Conservation (phyloP, 2,329 filamentous ascomycete genomes). For the Gnomoniopsis smithogilvyi region DNA sequence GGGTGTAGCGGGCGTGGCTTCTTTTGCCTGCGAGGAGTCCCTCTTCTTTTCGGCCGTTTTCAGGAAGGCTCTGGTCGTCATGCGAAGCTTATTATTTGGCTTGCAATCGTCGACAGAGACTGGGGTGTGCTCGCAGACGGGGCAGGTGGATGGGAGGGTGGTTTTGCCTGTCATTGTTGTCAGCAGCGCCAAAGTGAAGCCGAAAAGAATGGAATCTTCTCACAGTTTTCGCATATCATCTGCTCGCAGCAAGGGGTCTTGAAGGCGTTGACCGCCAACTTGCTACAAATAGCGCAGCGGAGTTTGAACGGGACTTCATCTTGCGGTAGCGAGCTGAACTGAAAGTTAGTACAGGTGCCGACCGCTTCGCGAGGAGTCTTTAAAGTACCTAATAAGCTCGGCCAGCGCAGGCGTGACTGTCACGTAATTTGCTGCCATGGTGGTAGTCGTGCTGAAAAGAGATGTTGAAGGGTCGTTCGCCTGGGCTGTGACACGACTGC, state of each 20-base stretch:
- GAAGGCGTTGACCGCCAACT: conserved; percentile 85
- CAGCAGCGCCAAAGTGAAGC: conserved; percentile 4
- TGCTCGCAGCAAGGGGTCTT: conserved; percentile 94
- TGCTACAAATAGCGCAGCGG: conserved; percentile 90
- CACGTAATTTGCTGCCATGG: conserved; percentile 20
- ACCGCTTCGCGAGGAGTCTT: not conserved
- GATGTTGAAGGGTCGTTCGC: not conserved
- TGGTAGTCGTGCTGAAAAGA: conserved; percentile 18
- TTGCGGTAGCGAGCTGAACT: conserved; percentile 65
- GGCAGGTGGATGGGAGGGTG: conserved; percentile 74
- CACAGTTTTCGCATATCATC: conserved; percentile 88
- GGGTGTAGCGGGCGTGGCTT: conserved; percentile 38
- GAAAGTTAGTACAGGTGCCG: conserved; percentile 16
- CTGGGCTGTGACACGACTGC: conserved; percentile 7
- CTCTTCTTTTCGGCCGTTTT: conserved; percentile 89
- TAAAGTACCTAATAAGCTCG: conserved; percentile 55
- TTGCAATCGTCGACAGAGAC: conserved; percentile 84
- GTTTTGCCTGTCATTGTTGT: conserved; percentile 62
- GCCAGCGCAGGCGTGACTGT: conserved; percentile 48
- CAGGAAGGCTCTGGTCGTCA: conserved; percentile 87
- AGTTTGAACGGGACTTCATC: conserved; percentile 95
- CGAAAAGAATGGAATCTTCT: not conserved
- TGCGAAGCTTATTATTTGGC: conserved; percentile 85
- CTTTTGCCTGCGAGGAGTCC: conserved; percentile 58
- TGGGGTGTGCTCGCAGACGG: conserved; percentile 89